Base-by-base conservation (phyloP, 805 yeast genomes). In the Teunomyces funiuensis region DNA sequence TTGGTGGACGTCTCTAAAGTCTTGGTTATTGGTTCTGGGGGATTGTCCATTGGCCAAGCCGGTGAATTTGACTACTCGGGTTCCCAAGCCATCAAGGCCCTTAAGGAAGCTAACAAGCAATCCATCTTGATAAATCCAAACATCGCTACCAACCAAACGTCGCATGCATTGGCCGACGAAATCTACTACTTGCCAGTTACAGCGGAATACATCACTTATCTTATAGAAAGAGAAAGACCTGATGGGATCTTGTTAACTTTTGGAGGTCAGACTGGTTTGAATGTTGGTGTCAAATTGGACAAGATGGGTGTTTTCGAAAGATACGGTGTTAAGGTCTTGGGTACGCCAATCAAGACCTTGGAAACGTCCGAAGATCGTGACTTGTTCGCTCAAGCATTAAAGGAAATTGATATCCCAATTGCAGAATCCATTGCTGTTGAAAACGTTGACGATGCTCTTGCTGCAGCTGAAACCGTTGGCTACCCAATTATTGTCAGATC, bases 341-440 rank as follows among this genome's bases (percentile, higher is more conserved):
- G 99, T 55, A 93, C 99, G 43, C 99, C 98, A 44, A 93, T 93
- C 63, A 80, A 85, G 63, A 93, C 99, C 39, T 76, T 93, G 58
- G 95, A 88, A 63, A 90, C 97, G 29, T 87, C 97, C 13, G 99
- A 93, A 69, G 99, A 93, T 68, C 86, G 99, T 72, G 99, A 93
- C 47, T 72, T 93, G 56, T 93, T 93, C 57, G 91, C 98, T 25
- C 83, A 85, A 66, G 98, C 99, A 27, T 76, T 93, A 66, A 88
- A 89, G 55, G 97, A 93, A 69, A 93, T 93, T 55, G 72, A 90
- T 58, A 91, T 91, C 57, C 98, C 98, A 45, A 90, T 88, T 63
- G 99, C 99, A 37, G 95, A 88, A 68, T 90, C 97, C 11, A 80
- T 89, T 60, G 98, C 99, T 41, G 97, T 91, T 47, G 91, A 85